A percentile compares a stretch with the other conserved stretches of the same genome.
These are phyloP conservation scores for Cichorium intybus DNA, from an alignment of 140 eudicot species.

Conservation along the genomic window DNA sequence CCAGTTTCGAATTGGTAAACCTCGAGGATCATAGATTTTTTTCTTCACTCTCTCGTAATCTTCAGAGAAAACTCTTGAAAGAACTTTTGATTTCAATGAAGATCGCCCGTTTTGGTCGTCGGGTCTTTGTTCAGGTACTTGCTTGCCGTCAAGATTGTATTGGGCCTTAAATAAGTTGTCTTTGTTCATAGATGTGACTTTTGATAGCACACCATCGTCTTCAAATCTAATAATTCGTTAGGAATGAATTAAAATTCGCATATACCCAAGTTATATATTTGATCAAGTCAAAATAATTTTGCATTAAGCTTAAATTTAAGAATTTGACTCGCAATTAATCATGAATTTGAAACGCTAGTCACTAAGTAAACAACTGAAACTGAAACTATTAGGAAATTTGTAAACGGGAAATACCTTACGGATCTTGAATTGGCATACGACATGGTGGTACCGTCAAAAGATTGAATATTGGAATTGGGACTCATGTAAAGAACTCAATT, in stretches of 20 bases:
- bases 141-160: constrained; percentile 55
- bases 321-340: constrained; percentile 4
- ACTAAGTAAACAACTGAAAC: constrained; percentile 13
- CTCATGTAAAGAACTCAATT: constrained; percentile 16
- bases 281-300: constrained; percentile 23
- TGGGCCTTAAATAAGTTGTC: constrained; percentile 43
- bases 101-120: constrained; percentile 12
- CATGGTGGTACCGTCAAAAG: constrained; percentile 36
- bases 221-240: constrained; percentile 48
- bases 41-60: constrained; percentile 78
- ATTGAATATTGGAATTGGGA: constrained; percentile 16
- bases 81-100: constrained; percentile 71
- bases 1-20: constrained; percentile 66
- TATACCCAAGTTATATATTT: constrained; percentile 9
- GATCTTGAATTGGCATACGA: constrained; percentile 66
- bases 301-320: constrained; percentile 12
- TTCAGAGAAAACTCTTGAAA: constrained; percentile 90
- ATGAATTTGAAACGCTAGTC: constrained; percentile 11
- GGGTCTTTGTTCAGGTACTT: constrained; percentile 37
- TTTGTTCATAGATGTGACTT: constrained; percentile 32
- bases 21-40: constrained; percentile 86
- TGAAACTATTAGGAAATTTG: background rate
- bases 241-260: background rate
- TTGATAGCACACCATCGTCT: constrained; percentile 48
- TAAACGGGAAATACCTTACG: constrained; percentile 47